phyloP scores from a whole-genome alignment of 2,329 filamentous ascomycete species.

The Aspergillus phoenicis region DNA sequence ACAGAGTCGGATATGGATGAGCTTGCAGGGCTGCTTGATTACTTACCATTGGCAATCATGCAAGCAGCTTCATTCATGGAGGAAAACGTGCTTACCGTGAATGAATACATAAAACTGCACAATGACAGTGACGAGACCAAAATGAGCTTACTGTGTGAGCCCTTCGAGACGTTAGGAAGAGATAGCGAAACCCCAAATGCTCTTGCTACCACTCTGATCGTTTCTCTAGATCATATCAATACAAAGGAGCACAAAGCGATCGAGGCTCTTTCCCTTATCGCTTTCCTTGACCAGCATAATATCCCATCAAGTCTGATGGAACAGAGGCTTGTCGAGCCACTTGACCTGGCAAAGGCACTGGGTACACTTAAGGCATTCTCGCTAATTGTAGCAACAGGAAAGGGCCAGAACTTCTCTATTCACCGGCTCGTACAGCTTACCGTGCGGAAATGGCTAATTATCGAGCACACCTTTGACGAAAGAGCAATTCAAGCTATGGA shows the following conservation, averaged over 20 bases:
- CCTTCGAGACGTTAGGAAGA: conserved; percentile 16
- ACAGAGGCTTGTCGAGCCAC: conserved; percentile 9
- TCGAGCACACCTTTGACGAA: conserved; percentile 7
- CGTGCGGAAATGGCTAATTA: conserved; percentile 18
- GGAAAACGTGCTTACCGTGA: conserved; percentile 14
- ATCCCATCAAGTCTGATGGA: conserved; percentile 15
- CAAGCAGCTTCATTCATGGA: conserved; percentile 19
- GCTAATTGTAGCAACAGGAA: too few relatives aligned
- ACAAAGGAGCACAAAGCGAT: conserved; percentile 9
- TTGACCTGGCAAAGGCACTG: conserved; percentile 14
- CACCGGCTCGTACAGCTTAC: conserved; percentile 18
- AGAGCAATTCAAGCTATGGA: conserved; percentile 17
- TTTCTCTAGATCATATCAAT: conserved; percentile 19
- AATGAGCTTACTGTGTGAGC: conserved; percentile 18
- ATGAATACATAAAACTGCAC: conserved; percentile 19
- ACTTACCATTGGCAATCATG: conserved; percentile 15
- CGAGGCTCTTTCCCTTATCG: conserved; percentile 12
- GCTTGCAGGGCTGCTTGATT: conserved; percentile 12
- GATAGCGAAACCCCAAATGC: conserved; percentile 16
- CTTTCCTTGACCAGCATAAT: conserved; percentile 15
- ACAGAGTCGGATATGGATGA: conserved; percentile 13
- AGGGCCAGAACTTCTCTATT: too few relatives aligned
- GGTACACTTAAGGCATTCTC: conserved; percentile 19
- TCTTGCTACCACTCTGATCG: conserved; percentile 16
- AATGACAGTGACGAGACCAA: conserved; percentile 17